Evolutionary conservation across 768 basidiomycete genomes (phyloP).

Genomic region (Tulasnella calospora): DNA sequence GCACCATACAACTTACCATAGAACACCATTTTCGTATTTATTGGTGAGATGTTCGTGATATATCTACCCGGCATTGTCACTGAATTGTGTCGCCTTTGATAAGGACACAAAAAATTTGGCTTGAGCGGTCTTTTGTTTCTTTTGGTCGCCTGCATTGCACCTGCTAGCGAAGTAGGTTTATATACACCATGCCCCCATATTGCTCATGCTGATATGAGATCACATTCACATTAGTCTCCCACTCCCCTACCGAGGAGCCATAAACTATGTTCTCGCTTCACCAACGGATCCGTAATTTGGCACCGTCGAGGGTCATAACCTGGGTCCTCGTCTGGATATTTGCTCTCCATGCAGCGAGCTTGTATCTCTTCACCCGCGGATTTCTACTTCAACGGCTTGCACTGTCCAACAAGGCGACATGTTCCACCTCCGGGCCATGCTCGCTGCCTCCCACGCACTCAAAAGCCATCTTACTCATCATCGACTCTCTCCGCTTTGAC

Average conservation of each 20-base stretch:
- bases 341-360: slow-evolving; percentile 65
- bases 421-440: slow-evolving; percentile 39
- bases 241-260: not conserved
- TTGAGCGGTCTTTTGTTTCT: not conserved
- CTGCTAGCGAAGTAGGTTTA: not conserved
- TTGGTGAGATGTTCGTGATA: not conserved
- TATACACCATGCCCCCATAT: not conserved
- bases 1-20: not conserved
- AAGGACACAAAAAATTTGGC: not conserved
- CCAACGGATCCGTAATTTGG: not conserved
- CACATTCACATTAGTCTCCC: not conserved
- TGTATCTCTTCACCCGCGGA: slow-evolving; percentile 87
- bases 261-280: not conserved
- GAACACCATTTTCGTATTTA: not conserved
- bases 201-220: not conserved
- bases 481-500: slow-evolving; percentile 92
- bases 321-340: slow-evolving; percentile 41
- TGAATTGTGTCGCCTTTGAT: not conserved
- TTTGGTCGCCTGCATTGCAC: not conserved
- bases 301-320: not conserved
- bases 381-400: slow-evolving; percentile 82
- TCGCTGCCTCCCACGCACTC: slow-evolving; percentile 61
- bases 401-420: slow-evolving; percentile 52
- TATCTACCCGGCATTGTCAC: not conserved
- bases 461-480: slow-evolving; percentile 76